Conservation (phyloP, 805 yeast species). For the Kluyveromyces lactis region DNA sequence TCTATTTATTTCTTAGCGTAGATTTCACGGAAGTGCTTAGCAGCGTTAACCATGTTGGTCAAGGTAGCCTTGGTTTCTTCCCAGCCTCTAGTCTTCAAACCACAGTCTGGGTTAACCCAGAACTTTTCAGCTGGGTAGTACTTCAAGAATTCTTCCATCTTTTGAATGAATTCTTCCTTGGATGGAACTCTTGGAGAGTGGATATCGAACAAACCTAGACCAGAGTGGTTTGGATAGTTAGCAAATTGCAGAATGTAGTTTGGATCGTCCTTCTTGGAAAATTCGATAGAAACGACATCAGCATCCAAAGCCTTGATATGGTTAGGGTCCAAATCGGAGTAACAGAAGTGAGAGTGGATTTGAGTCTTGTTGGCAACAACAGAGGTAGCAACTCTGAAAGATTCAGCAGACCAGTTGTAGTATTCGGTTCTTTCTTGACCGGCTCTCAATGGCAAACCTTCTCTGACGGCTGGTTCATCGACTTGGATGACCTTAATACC, state of each 20-base stretch:
- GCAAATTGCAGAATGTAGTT: slow-evolving; percentile 96
- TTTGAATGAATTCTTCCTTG: slow-evolving; percentile 87
- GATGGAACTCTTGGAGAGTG: slow-evolving; percentile 99
- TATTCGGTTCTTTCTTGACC: slow-evolving; percentile 95
- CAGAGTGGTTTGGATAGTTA: slow-evolving; percentile 98
- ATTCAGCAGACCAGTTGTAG: slow-evolving; percentile 98
- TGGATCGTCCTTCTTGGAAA: slow-evolving; percentile 99
- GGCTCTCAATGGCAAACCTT: slow-evolving; percentile 98
- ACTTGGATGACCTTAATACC: slow-evolving; percentile 98
- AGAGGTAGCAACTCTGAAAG: slow-evolving; percentile 98
- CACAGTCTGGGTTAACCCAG: slow-evolving; percentile 99
- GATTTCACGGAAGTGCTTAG: slow-evolving; percentile 82
- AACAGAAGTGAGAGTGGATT: slow-evolving; percentile 99
- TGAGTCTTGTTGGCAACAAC: slow-evolving; percentile 94
- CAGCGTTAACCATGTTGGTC: slow-evolving; percentile 98
- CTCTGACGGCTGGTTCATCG: slow-evolving; percentile 99
- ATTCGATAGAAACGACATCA: slow-evolving; percentile 98
- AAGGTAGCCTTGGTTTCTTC: slow-evolving; percentile 91
- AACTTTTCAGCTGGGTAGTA: slow-evolving; percentile 96
- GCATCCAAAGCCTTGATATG: slow-evolving; percentile 99
- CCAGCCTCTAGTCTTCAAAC: slow-evolving; percentile 99
- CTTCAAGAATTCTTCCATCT: slow-evolving; percentile 90
- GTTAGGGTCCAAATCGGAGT: slow-evolving; percentile 99
- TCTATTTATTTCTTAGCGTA: slow-evolving; percentile 26
- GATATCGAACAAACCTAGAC: slow-evolving; percentile 97